Evolutionary conservation across 1,139 yeast genomes (phyloP), one percentile per base, ranked within the genome.

Genomic region (Yamadazyma songkhlaensis): DNA sequence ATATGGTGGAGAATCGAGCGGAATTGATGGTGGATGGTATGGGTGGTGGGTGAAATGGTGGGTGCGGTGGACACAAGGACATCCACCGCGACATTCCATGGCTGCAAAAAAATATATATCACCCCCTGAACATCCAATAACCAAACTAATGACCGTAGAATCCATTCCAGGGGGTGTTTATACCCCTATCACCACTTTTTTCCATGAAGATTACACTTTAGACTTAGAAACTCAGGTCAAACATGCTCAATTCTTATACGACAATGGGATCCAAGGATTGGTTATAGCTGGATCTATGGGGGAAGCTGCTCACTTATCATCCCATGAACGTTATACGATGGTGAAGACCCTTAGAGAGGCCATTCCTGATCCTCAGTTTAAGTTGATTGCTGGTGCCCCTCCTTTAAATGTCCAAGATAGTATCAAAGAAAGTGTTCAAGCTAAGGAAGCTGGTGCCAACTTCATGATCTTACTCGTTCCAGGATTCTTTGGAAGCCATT

Each of bases 141-240:
- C 20, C 20, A 17, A 4, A 17, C 4, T 17, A 6, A 48, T 47
- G 51, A 48, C 51, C 10, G 38, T 47, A 13, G 28, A 26, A 11
- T 25, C 44, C 21, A 38, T 45, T 25, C 54, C 53, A 9, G 38
- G 45, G 31, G 77, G 76, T 31, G 64, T 72, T 27, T 72, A 71
- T 51, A 64, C 74, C 17, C 77, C 78, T 20, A 58, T 64, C n/a
- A 68, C 75, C 38, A 73, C 80, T 7, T 75, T 73, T 52, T 73
- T 68, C 70, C 62, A 67, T 43, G 62, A 50, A 25, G 50, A 53
- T 14, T 56, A 54, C 44, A 54, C 69, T 3, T 57, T 74, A 13
- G 79, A 74, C 45, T 47, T 57, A 25, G 72, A 62, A 3, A 54
- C 75, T 15, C 76, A 70, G 46, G 57, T 64, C 40, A 47, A 59